Percentiles rank a stretch among this genome's conserved stretches.
Evolutionary conservation across 2,329 filamentous ascomycete genomes (phyloP).

Genomic region (Simplicillium sp.): DNA sequence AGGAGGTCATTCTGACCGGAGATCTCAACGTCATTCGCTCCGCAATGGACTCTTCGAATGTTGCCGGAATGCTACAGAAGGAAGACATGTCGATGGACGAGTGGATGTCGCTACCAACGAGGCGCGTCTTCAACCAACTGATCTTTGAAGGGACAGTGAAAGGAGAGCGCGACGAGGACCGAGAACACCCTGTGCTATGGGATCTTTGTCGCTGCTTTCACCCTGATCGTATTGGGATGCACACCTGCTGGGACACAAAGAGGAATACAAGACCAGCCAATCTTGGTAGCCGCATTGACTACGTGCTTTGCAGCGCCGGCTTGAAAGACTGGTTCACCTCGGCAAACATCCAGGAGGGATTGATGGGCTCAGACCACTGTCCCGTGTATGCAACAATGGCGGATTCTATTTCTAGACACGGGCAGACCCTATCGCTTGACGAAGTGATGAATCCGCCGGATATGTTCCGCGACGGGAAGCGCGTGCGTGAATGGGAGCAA

Average conservation of each 20-base stretch:
- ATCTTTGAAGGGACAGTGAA: conserved; percentile 61
- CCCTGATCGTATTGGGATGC: conserved; percentile 77
- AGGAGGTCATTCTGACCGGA: conserved; percentile 75
- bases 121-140: conserved; percentile 80
- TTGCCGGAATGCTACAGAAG: conserved; percentile 63
- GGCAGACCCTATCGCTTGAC: conserved; percentile 40
- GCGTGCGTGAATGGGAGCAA: conserved; percentile 54
- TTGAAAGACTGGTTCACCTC: conserved; percentile 74
- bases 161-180: conserved; percentile 56
- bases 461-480: conserved; percentile 58
- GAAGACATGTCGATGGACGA: conserved; percentile 58
- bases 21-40: conserved; percentile 74
- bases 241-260: conserved; percentile 93
- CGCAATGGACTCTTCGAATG: conserved; percentile 67
- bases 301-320: conserved; percentile 71
- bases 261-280: conserved; percentile 95
- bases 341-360: conserved; percentile 82
- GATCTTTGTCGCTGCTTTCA: conserved; percentile 80
- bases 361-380: conserved; percentile 94
- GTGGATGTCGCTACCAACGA: conserved; percentile 62
- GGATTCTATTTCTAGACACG: conserved; percentile 46
- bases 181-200: conserved; percentile 65
- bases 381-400: conserved; percentile 75
- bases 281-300: conserved; percentile 88
- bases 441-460: conserved; percentile 73